Evolutionary conservation across 805 yeast genomes (phyloP).

Genomic region (Tanozyma kutaoensis): DNA sequence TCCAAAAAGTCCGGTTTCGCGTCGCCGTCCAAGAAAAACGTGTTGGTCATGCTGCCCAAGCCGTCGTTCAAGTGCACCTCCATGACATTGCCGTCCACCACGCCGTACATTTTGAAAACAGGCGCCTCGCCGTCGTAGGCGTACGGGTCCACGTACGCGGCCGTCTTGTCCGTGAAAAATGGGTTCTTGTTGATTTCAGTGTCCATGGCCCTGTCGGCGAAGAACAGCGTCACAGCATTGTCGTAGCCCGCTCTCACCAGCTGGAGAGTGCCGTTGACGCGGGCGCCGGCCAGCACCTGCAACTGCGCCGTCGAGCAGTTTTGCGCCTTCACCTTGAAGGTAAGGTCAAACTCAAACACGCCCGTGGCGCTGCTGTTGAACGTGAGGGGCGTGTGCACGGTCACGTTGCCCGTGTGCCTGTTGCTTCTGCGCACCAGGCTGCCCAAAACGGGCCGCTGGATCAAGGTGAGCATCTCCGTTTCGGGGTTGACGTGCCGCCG

Average conservation of each 20-base stretch:
- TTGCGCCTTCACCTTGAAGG: slow-evolving; percentile 7
- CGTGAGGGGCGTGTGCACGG: background rate
- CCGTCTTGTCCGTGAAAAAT: slow-evolving; percentile 11
- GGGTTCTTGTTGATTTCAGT: slow-evolving; percentile 9
- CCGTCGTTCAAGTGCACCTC: slow-evolving; percentile 18
- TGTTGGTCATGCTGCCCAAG: slow-evolving; percentile 11
- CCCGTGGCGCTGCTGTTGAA: slow-evolving; percentile 3
- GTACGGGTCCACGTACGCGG: slow-evolving; percentile 10
- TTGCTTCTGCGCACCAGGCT: background rate
- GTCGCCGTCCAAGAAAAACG: slow-evolving; percentile 12
- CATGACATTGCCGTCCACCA: slow-evolving; percentile 14
- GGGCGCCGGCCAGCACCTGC: slow-evolving; percentile 6
- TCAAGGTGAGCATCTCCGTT: slow-evolving; percentile 6
- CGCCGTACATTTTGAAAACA: slow-evolving; percentile 12
- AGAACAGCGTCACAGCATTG: slow-evolving; percentile 8
- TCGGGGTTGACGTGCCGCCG: slow-evolving; percentile 12
- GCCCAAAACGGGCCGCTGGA: slow-evolving; percentile 11
- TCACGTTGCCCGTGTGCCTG: background rate
- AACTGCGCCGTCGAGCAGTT: slow-evolving; percentile 4
- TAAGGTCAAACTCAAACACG: slow-evolving; percentile 10
- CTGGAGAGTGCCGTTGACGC: slow-evolving; percentile 6
- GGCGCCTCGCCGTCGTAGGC: slow-evolving; percentile 4
- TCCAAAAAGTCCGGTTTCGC: too few relatives aligned
- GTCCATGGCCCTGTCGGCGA: slow-evolving; percentile 12
- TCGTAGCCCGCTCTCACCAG: slow-evolving; percentile 13